Conservation (phyloP, 1,284 basidiomycete genomes). For the Cryptococcus amylolentus region DNA sequence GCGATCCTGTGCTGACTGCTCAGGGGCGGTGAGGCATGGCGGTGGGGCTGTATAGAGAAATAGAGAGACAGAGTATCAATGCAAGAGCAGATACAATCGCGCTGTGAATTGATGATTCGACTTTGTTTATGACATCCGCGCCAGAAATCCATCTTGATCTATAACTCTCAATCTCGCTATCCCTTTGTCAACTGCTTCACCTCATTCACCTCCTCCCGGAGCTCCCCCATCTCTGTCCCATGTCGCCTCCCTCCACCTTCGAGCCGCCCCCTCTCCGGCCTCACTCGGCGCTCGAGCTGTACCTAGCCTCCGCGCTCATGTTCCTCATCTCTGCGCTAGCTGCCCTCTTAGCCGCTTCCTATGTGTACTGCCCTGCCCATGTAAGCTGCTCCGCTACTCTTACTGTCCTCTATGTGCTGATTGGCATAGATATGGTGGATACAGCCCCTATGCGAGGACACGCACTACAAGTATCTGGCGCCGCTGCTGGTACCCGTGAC, state of each 20-base stretch:
- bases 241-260: conserved; percentile 2
- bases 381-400: conserved; percentile 1
- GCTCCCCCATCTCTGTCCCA: neutral
- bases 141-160: too few relatives aligned
- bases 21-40: too few relatives aligned
- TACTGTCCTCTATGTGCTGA: neutral
- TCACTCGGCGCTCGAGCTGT: conserved; percentile 4
- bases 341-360: conserved; percentile 10
- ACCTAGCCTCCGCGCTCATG: conserved; percentile 6
- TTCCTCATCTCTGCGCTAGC: conserved; percentile 7
- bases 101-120: too few relatives aligned
- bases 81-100: too few relatives aligned
- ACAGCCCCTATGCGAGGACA: conserved; percentile 53
- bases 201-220: neutral
- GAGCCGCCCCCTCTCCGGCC: conserved; percentile 5
- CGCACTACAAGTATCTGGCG: conserved; percentile 83
- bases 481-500: conserved; percentile 74
- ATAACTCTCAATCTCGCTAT: neutral
- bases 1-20: too few relatives aligned
- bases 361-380: conserved; percentile 12
- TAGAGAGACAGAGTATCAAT: too few relatives aligned
- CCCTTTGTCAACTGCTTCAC: neutral
- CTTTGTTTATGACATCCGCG: too few relatives aligned
- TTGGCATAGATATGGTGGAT: neutral
- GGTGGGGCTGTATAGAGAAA: too few relatives aligned